phyloP scores from a whole-genome alignment of 352 stramenopile species.

The Peronospora destructor region DNA sequence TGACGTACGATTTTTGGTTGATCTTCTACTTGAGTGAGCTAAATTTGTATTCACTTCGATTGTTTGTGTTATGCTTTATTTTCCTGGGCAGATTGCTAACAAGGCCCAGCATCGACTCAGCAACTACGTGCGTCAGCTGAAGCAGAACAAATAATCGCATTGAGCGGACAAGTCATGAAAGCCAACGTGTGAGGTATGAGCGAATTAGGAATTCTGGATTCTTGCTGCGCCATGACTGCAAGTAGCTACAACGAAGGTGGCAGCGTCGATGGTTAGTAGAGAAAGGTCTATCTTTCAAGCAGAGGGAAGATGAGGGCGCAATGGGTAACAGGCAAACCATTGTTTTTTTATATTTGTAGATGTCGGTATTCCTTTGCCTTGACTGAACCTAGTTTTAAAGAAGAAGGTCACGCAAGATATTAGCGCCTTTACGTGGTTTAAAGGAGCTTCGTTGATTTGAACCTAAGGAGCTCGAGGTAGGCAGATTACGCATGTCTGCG shows the following conservation, averaged over 20 bases:
- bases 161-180: slow-evolving; percentile 1
- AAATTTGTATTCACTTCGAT: slow-evolving; percentile 5
- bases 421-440: slow-evolving; percentile 40
- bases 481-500: slow-evolving; percentile 2
- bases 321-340: slow-evolving; percentile 29
- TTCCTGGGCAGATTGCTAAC: slow-evolving; percentile 60
- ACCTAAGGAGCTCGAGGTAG: background rate
- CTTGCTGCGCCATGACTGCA: background rate
- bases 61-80: background rate
- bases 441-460: slow-evolving; percentile 26
- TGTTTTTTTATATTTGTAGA: slow-evolving; percentile 19
- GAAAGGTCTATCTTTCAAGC: slow-evolving; percentile 8
- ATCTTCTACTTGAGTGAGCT: background rate
- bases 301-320: slow-evolving; percentile 14
- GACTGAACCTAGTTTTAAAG: slow-evolving; percentile 4
- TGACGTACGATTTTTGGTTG: slow-evolving; percentile 39
- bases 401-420: slow-evolving; percentile 3
- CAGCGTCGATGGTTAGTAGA: slow-evolving; percentile 16
- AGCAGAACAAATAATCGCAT: slow-evolving; percentile 60
- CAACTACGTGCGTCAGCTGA: slow-evolving; percentile 82
- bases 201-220: background rate
- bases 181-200: background rate
- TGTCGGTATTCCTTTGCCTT: slow-evolving; percentile 5
- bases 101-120: slow-evolving; percentile 86
- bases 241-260: slow-evolving; percentile 1